phyloP scores from a whole-genome alignment of 1,139 yeast genomes.

The Magnusiomyces fungicola region DNA sequence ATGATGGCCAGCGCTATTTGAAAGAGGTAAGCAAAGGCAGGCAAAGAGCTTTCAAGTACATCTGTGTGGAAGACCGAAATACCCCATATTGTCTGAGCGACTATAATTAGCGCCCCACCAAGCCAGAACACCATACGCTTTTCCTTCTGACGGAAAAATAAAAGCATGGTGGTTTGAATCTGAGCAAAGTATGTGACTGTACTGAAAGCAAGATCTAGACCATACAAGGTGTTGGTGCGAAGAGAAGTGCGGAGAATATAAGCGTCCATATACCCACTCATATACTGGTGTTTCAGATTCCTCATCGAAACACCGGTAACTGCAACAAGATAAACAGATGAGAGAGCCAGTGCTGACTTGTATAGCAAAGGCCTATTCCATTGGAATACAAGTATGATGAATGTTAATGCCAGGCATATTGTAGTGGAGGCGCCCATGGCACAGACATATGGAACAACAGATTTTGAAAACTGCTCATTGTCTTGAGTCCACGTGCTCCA shows the following conservation, averaged over 20 bases:
- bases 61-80: conserved; percentile 46
- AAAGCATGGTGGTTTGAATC: conserved; percentile 66
- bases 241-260: conserved; percentile 45
- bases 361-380: conserved; percentile 38
- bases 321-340: conserved; percentile 38
- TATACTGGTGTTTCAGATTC: conserved; percentile 43
- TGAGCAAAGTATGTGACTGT: conserved; percentile 61
- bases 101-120: conserved; percentile 51
- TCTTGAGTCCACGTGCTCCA: conserved; percentile 9
- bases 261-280: conserved; percentile 43
- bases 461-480: conserved; percentile 6
- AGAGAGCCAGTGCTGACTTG: conserved; percentile 21
- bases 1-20: conserved; percentile 68
- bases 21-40: conserved; percentile 72
- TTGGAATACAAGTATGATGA: conserved; percentile 43
- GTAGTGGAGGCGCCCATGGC: conserved; percentile 60
- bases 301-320: conserved; percentile 45
- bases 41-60: conserved; percentile 50
- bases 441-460: conserved; percentile 41
- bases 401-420: conserved; percentile 54
- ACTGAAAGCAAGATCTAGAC: conserved; percentile 54
- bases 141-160: conserved; percentile 65
- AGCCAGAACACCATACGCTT: conserved; percentile 56
- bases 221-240: conserved; percentile 39
- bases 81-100: conserved; percentile 66